A percentile compares a stretch with the other conserved stretches of the same genome.
Conservation (phyloP, 805 yeast genomes). For the Candida adriatica region DNA sequence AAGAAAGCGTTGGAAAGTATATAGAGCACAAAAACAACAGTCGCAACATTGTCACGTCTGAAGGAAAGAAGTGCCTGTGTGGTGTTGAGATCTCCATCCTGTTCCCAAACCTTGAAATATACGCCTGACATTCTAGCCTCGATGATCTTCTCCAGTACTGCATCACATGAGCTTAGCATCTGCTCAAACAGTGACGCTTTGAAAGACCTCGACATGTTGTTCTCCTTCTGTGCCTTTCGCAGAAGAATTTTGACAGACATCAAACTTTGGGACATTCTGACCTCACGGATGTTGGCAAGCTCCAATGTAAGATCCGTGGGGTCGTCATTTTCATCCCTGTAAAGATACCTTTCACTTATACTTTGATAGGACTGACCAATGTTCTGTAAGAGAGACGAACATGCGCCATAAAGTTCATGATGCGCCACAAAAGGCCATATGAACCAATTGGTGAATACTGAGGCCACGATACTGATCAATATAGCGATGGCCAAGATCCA, state of each 20-base stretch:
- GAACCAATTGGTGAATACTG: constrained; percentile 36
- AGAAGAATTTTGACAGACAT: constrained; percentile 33
- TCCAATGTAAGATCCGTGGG: constrained; percentile 39
- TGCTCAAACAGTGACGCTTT: constrained; percentile 27
- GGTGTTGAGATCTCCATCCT: constrained; percentile 31
- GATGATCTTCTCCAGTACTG: constrained; percentile 34
- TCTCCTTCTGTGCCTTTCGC: constrained; percentile 30
- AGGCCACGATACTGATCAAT: constrained; percentile 30
- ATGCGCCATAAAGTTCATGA: constrained; percentile 32
- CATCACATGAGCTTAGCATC: constrained; percentile 32
- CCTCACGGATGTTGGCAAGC: constrained; percentile 40
- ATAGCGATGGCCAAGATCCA: constrained; percentile 36
- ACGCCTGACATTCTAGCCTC: constrained; percentile 44
- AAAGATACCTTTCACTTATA: constrained; percentile 41
- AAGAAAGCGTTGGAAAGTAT: constrained; percentile 36
- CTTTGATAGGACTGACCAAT: constrained; percentile 40
- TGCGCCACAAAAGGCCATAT: constrained; percentile 44
- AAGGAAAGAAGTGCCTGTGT: constrained; percentile 34
- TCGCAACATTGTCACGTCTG: constrained; percentile 41
- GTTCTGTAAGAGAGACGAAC: constrained; percentile 33
- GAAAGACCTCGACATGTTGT: constrained; percentile 29
- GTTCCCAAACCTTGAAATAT: constrained; percentile 39
- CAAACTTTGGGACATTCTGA: constrained; percentile 38
- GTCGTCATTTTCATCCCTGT: constrained; percentile 39
- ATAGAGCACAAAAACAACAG: constrained; percentile 37